A percentile compares a stretch with the other conserved stretches of the same genome.
These are phyloP conservation scores for Arachis monticola DNA, from an alignment of 331 rosid genomes.

Conservation along the genomic window DNA sequence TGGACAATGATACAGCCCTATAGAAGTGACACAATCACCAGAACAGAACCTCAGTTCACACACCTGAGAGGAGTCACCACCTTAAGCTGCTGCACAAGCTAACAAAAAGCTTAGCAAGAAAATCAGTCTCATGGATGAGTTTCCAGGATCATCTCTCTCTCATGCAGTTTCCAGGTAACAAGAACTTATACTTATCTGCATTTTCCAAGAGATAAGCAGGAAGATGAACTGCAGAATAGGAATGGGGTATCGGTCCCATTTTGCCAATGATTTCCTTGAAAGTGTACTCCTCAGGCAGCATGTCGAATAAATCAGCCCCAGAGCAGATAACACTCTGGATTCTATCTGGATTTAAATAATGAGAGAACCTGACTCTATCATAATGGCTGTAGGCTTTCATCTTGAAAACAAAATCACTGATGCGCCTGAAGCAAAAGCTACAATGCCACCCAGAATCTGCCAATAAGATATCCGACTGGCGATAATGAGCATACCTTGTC, in stretches of 20 bases:
- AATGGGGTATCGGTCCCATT: conserved; percentile 98
- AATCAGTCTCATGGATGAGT: conserved; percentile 29
- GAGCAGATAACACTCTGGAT: conserved; percentile 84
- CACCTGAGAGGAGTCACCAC: conserved; percentile 49
- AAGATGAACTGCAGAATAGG: conserved; percentile 95
- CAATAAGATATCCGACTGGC: conserved; percentile 80
- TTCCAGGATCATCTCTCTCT: conserved; percentile 64
- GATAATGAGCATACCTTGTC: conserved; percentile 88
- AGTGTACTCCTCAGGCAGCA: conserved; percentile 97
- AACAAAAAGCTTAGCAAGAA: conserved; percentile 47
- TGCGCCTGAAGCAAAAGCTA: conserved; percentile 92
- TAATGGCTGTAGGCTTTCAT: conserved; percentile 98
- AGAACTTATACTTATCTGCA: conserved; percentile 75
- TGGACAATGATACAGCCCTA: conserved; percentile 48
- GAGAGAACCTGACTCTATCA: conserved; percentile 86
- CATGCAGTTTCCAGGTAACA: conserved; percentile 85
- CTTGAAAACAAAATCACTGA: conserved; percentile 89
- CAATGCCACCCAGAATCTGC: conserved; percentile 99
- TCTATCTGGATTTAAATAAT: conserved; percentile 69
- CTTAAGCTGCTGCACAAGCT: conserved; percentile 48
- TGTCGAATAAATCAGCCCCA: conserved; percentile 85
- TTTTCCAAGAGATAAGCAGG: conserved; percentile 88
- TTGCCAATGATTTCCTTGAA: conserved; percentile 94
- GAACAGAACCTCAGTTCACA: conserved; percentile 47
- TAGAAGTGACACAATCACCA: conserved; percentile 49